These are phyloP conservation scores for Pavlovales sp. DNA, from an alignment of 208 protist genomes.

Conservation along the genomic window DNA sequence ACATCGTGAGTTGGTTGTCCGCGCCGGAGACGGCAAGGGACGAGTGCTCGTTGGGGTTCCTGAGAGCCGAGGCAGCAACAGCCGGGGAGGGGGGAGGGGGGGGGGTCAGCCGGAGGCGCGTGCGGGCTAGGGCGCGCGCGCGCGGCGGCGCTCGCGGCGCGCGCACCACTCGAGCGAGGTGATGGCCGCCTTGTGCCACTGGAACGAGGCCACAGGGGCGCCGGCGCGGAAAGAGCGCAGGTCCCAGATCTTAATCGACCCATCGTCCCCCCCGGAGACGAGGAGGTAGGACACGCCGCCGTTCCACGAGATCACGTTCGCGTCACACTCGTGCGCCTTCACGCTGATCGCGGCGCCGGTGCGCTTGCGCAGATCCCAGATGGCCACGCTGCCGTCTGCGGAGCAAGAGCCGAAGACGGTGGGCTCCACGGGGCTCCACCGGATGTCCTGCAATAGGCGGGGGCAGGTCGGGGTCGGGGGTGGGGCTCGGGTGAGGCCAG, in stretches of 20 bases:
- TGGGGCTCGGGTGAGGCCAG: too few relatives aligned
- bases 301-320: constrained; percentile 97
- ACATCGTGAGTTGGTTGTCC: constrained; percentile 88
- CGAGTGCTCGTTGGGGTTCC: constrained; percentile 85
- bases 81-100: too few relatives aligned
- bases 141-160: too few relatives aligned
- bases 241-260: constrained; percentile 92
- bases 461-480: too few relatives aligned
- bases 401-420: constrained; percentile 69
- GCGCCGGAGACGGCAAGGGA: constrained; percentile 83
- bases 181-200: constrained; percentile 81
- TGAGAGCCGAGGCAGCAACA: too few relatives aligned
- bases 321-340: constrained; percentile 72
- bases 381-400: constrained; percentile 60
- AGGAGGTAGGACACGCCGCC: constrained; percentile 77
- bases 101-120: too few relatives aligned
- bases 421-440: constrained; percentile 76
- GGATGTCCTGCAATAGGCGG: constrained; percentile 86
- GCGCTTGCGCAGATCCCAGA: constrained; percentile 66
- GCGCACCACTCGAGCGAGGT: constrained; percentile 87
- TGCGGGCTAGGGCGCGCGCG: too few relatives aligned
- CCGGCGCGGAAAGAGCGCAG: constrained; percentile 78
- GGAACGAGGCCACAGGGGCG: constrained; percentile 66
- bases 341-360: constrained; percentile 48
- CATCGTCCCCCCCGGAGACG: constrained; percentile 91